Evolutionary conservation across 2,329 filamentous ascomycete genomes (phyloP), one percentile per base, ranked within the genome.

Genomic region (Lachnellula hyalina): DNA sequence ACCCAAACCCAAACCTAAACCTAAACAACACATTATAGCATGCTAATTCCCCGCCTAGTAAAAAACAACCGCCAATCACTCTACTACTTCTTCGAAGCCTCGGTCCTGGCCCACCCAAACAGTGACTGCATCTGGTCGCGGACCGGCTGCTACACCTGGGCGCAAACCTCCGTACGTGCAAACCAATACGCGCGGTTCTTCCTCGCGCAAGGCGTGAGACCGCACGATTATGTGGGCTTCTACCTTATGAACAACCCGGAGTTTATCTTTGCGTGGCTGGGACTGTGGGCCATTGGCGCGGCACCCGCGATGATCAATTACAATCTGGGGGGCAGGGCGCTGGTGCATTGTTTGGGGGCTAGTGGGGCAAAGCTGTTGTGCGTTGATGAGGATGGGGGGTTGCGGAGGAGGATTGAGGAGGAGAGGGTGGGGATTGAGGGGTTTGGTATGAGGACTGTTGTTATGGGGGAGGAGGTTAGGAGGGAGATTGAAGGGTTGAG

Each of bases 231-330:
- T 2, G 83, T 89, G 0, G 82, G 78, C 3, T 75, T 89, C 56
- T 87, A 85, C 68, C 79, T 89, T 69, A 78, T 76, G 63, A 90
- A 89, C 68, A 80, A 82, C 14, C 77, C 83, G 0, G 84, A 89
- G 53, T 88, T 89, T 61, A 63, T 86, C 8, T 81, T 87, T 48
- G 78, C 79, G 3, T 86, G 85, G 81, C 65, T 89, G 41, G 86
- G 80, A 0, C 71, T 85, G 3, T 80, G 81, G 76, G 78, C 82
- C 9, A 80, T 89, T 53, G 86, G 86, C 3, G 82, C 82, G 14
- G 84, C 83, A 0, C 86, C 86, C 0, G 85, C 86, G 0, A 78
- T 87, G 70, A 85, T 90, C 67, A 90, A 90, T 67, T 82, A 85
- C 67, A 85, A 89, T 64, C 72, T 90, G 7, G 75, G 78, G 7